phyloP scores from a whole-genome alignment of 768 basidiomycete species.

The Crassisporium funariophilum region DNA sequence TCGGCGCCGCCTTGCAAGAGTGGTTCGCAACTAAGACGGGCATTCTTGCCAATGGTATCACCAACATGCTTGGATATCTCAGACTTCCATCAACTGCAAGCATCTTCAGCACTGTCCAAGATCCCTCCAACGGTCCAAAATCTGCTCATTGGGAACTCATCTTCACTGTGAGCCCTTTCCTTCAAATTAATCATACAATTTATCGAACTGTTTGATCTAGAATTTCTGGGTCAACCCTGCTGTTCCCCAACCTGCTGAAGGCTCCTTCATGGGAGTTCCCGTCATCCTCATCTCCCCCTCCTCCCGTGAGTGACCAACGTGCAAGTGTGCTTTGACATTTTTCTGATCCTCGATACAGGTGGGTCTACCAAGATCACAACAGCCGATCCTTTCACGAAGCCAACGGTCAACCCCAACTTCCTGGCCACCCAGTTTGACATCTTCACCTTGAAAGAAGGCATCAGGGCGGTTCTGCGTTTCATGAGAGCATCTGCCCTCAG shows the following conservation, averaged over 20 bases:
- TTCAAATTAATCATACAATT: background rate
- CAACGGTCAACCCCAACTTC: conserved; percentile 2
- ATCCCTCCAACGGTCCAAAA: conserved; percentile 31
- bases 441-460: background rate
- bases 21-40: conserved; percentile 30
- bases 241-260: conserved; percentile 18
- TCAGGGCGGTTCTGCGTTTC: conserved; percentile 5
- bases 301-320: conserved; percentile 2
- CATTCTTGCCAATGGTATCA: conserved; percentile 14
- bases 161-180: conserved; percentile 20
- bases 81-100: conserved; percentile 20
- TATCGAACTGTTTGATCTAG: conserved; percentile 1
- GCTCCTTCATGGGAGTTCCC: conserved; percentile 26
- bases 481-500: background rate
- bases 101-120: conserved; percentile 19
- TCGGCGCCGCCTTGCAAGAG: conserved; percentile 15
- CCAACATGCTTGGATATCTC: conserved; percentile 23
- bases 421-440: conserved; percentile 6
- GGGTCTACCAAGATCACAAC: conserved; percentile 15
- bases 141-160: conserved; percentile 33
- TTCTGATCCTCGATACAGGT: conserved; percentile 2
- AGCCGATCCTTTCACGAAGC: conserved; percentile 21
- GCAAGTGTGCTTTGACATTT: too few species aligned
- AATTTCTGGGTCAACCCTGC: conserved; percentile 3
- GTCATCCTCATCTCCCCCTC: conserved; percentile 14